Evolutionary conservation across 768 basidiomycete species (phyloP).

Genomic region (Thelephora ganbajun): DNA sequence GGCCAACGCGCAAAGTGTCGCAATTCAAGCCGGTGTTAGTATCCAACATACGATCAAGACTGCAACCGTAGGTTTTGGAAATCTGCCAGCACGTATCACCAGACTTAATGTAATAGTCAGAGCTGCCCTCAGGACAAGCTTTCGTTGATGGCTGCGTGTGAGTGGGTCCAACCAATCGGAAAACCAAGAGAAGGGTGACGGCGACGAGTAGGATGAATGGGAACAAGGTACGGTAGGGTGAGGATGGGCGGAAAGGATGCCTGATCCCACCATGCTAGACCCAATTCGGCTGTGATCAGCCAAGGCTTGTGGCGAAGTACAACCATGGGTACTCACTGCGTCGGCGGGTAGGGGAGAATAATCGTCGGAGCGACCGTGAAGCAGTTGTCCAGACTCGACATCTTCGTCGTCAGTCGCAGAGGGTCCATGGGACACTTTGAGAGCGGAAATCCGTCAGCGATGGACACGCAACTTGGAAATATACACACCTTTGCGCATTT

Average conservation of each 20-base stretch:
- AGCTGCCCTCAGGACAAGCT: conserved; percentile 11
- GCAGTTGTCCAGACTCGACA: neutral
- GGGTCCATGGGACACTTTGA: neutral
- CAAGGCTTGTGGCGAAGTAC: neutral
- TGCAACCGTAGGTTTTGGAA: conserved; percentile 30
- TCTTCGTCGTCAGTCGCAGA: neutral
- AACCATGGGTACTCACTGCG: neutral
- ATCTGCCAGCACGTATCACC: conserved; percentile 61
- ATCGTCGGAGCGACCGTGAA: neutral
- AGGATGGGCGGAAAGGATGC: conserved; percentile 2
- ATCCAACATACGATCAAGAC: conserved; percentile 35
- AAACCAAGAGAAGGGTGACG: conserved; percentile 46
- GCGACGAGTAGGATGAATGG: conserved; percentile 63
- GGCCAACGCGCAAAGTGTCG: conserved; percentile 44
- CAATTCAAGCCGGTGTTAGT: conserved; percentile 42
- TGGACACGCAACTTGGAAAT: neutral
- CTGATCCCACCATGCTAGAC: conserved; percentile 4
- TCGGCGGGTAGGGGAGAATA: neutral
- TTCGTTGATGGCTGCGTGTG: conserved; percentile 19
- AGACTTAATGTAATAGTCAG: conserved; percentile 33
- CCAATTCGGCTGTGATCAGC: neutral
- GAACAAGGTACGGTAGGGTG: conserved; percentile 45
- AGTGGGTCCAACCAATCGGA: conserved; percentile 40
- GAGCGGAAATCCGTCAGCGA: neutral
- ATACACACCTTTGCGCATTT: conserved; percentile 26